Base-by-base conservation (phyloP, 768 basidiomycete species). In the Zangia roseola region DNA sequence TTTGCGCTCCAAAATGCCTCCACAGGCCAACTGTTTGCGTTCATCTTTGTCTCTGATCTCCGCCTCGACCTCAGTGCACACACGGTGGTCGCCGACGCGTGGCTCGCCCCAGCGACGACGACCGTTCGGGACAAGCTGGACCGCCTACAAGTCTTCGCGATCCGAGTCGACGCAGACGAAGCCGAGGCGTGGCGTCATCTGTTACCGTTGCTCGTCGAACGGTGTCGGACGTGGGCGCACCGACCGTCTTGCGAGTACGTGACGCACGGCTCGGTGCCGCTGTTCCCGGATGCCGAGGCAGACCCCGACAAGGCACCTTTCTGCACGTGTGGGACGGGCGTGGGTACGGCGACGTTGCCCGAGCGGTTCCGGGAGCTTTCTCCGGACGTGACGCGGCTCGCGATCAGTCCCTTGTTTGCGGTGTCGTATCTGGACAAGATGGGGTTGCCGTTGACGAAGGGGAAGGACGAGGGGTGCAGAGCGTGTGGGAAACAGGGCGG, bases 161-260 rank as follows among this genome's bases (percentile, higher is more conserved):
- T 65, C 31, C 53, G 50, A 38, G 28, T 60, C 0, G 56, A 61
- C 26, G 12, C 28, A n/a, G 37, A 55, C 16, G 63, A 64, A 49
- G 37, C 47, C 24, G 53, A 53, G 21, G 71, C 70, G 1, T 84
- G 81, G 83, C 74, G 75, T 40, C 68, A 75, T 45, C 69, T 82
- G 23, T 59, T 83, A 2, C 81, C 81, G 5, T 65, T 68, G 7
- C 55, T 79, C 25, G 72, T 71, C 3, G 83, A 83, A 57, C 74
- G 79, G 33, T 81, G 80, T 49, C 73, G 79, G 21, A 70, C 65
- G 0, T 83, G 81, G 81, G 56, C 61, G 9, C 82, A 84, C 57
- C 56, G 49, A 14, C 30, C 58, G 3, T 61, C 61, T 16, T 84
- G 83, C 67, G 77, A 79, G 59, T 83, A 82, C 56, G n/a, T 53